Evolutionary conservation across 306 rosid genomes (phyloP).

Genomic region (Alnus glutinosa): DNA sequence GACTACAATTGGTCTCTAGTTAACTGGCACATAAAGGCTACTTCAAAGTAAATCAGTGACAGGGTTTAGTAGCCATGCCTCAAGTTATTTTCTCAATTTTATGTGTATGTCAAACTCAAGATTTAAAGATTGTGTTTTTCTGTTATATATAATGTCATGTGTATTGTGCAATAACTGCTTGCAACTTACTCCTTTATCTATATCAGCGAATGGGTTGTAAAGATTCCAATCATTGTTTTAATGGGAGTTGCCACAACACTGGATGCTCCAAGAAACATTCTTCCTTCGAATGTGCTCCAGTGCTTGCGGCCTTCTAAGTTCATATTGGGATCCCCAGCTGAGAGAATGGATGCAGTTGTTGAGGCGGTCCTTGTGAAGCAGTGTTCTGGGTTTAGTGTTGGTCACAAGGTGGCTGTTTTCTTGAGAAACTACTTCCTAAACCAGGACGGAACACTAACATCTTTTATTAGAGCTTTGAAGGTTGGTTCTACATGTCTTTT

Average conservation of each 20-base stretch:
- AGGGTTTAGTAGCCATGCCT: neutral
- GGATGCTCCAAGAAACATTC: constrained; percentile 63
- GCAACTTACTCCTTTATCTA: constrained; percentile 25
- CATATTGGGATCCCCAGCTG: constrained; percentile 69
- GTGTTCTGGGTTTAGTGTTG: constrained; percentile 59
- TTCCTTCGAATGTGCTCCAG: constrained; percentile 76
- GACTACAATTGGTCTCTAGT: too few relatives aligned
- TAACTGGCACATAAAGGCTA: too few relatives aligned
- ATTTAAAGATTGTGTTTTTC: neutral
- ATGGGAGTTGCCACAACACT: constrained; percentile 89
- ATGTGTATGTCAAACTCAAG: neutral
- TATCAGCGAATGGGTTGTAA: constrained; percentile 82
- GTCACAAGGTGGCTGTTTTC: constrained; percentile 83
- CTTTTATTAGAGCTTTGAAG: constrained; percentile 89
- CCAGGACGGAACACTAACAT: constrained; percentile 90
- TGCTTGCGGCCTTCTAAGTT: constrained; percentile 63
- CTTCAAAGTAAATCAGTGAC: too few relatives aligned
- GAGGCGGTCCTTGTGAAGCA: constrained; percentile 81
- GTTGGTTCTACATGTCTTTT: constrained; percentile 42
- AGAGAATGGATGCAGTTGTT: constrained; percentile 87
- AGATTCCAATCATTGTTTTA: constrained; percentile 75
- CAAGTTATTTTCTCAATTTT: neutral
- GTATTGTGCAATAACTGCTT: constrained; percentile 9
- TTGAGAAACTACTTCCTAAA: constrained; percentile 78
- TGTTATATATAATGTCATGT: neutral